phyloP scores from a whole-genome alignment of 257 asterid genomes.

The Lithospermum erythrorhizon region DNA sequence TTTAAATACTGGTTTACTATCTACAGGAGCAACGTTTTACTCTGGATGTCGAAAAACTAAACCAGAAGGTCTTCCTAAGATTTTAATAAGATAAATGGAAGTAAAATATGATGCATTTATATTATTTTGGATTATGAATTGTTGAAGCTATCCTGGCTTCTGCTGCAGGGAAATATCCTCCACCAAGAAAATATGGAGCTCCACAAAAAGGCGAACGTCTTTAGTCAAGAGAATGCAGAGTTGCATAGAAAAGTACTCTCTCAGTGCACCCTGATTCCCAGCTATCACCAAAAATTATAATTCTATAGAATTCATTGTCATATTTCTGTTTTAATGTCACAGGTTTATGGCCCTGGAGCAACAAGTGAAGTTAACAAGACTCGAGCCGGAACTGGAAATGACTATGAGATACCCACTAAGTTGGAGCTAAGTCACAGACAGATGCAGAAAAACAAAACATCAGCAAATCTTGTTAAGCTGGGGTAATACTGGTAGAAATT shows the following conservation, averaged over 20 bases:
- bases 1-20: slow-evolving; percentile 2
- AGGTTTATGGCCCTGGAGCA: slow-evolving; percentile 32
- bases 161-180: slow-evolving; percentile 41
- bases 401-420: slow-evolving; percentile 16
- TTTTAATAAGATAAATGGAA: neutral
- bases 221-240: slow-evolving; percentile 35
- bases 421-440: slow-evolving; percentile 28
- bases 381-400: slow-evolving; percentile 10
- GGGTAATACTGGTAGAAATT: slow-evolving; percentile 13
- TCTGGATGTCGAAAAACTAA: slow-evolving; percentile 44
- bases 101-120: neutral
- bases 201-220: slow-evolving; percentile 33
- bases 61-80: slow-evolving; percentile 35
- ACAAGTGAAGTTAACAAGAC: slow-evolving; percentile 19
- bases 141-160: neutral
- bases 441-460: slow-evolving; percentile 5
- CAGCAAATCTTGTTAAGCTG: slow-evolving; percentile 9
- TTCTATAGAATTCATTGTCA: neutral
- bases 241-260: slow-evolving; percentile 45
- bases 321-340: slow-evolving; percentile 1
- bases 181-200: slow-evolving; percentile 50
- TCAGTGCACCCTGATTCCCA: neutral
- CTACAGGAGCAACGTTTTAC: slow-evolving; percentile 47
- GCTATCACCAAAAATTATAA: neutral
- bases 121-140: neutral